phyloP scores from a whole-genome alignment of 768 basidiomycete genomes.

The Cytidiella melzeri region DNA sequence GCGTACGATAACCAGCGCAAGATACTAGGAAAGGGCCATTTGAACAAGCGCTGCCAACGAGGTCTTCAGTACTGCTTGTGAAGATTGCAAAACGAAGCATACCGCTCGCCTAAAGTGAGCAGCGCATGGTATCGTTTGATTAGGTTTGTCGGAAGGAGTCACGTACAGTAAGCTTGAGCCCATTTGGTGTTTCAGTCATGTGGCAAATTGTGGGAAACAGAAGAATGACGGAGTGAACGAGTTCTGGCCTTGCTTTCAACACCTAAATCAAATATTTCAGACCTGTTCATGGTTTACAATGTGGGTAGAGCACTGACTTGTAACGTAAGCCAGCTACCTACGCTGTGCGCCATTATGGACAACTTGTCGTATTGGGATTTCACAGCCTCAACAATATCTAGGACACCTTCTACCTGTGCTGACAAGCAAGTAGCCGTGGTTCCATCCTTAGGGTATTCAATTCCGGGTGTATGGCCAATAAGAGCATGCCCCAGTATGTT shows the following conservation, averaged over 20 bases:
- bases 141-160: no score
- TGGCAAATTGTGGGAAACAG: slow-evolving; percentile 67
- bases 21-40: slow-evolving; percentile 36
- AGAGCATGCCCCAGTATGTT: slow-evolving; percentile 59
- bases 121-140: no score
- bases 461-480: slow-evolving; percentile 52
- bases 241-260: slow-evolving; percentile 38
- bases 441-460: slow-evolving; percentile 21
- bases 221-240: slow-evolving; percentile 42
- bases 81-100: no score
- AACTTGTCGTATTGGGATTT: slow-evolving; percentile 32
- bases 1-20: slow-evolving; percentile 40
- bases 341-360: slow-evolving; percentile 58
- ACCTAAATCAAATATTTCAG: slow-evolving; percentile 36
- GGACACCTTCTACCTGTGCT: slow-evolving; percentile 47
- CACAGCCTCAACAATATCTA: slow-evolving; percentile 48
- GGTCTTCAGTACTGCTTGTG: background rate
- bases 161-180: slow-evolving; percentile 50
- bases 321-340: slow-evolving; percentile 64
- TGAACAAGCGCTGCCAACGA: slow-evolving; percentile 39
- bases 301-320: slow-evolving; percentile 35
- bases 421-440: slow-evolving; percentile 31
- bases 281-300: background rate
- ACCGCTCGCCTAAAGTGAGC: no score
- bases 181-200: slow-evolving; percentile 62